Evolutionary conservation across 495 filamentous ascomycete species (phyloP), one percentile per base, ranked within the genome.

Genomic region (Podospora tetraspora): DNA sequence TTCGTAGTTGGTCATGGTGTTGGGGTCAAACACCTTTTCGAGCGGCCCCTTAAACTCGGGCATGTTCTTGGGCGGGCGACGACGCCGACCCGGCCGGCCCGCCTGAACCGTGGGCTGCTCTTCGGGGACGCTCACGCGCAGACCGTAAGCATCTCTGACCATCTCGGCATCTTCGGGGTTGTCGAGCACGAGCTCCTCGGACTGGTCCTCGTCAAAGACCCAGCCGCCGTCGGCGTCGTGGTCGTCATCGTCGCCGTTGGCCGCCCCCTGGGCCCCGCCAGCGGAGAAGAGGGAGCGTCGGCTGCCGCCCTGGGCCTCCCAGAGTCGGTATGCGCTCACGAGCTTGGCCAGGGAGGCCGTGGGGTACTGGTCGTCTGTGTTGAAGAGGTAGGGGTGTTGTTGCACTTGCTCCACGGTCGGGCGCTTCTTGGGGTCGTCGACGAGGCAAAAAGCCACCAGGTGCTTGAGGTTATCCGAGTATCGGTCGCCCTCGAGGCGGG

Each of bases 21-120:
- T 70, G 56, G 64, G 69, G 23, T 70, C 69, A 57, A 70, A 70
- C 7, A 64, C 69, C 43, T 64, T 70, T 37, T 70, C 69, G 16
- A 70, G 57, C 4, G 69, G 69, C 1, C 58, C 60, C 25, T 63
- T 70, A 61, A 67, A 62, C 25, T 60, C 56, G n/a, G 52, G 63
- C 34, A 69, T 69, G 57, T 66, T 66, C 68, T 66, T 66, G 59
- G 37, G 69, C 23, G 63, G 69, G 25, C n/a, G 61, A 12, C 64
- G 64, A 3, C 61, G 60, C 24, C 64, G 59, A 23, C 61, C 34
- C 24, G 19, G 16, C 24, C 27, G 52, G 7, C 27, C 27, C 27
- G 32, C 58, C 59, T 56, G 43, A 7, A 25, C 25, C 1, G 59
- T 58, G 12, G 52, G 21, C 21, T 56, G 60, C 52, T 66, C 52